Conservation (phyloP, 176 grass and related monocot species). For the Oropetium thomaeum region DNA sequence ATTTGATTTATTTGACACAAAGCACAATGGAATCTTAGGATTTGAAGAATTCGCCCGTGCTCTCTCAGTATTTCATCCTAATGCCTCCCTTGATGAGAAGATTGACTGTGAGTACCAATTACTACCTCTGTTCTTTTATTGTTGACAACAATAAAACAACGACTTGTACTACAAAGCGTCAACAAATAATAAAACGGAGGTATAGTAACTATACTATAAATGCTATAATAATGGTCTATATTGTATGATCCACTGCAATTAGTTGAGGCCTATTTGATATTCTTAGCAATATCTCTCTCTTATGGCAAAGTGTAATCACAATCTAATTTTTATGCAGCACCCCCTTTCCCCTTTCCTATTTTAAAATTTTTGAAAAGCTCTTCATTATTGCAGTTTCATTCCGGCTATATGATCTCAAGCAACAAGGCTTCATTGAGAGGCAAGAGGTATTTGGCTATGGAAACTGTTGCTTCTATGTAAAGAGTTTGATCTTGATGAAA, state of each 20-base stretch:
- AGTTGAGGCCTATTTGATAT: constrained; percentile 3
- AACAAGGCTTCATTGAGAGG: constrained; percentile 97
- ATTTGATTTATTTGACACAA: constrained; percentile 97
- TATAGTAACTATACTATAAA: constrained; percentile 20
- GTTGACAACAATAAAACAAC: too few species aligned
- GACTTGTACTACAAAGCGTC: too few species aligned
- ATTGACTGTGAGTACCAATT: constrained; percentile 75
- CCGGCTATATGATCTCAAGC: constrained; percentile 95
- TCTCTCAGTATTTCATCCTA: constrained; percentile 95
- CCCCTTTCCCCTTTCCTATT: not conserved
- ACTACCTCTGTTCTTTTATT: too few species aligned
- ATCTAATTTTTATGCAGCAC: constrained; percentile 1
- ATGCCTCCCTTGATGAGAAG: constrained; percentile 77
- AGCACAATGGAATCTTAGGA: constrained; percentile 92
- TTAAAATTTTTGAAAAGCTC: constrained; percentile 14
- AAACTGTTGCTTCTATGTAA: constrained; percentile 1
- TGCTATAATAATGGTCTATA: not conserved
- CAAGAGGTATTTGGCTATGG: constrained; percentile 65
- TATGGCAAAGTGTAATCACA: not conserved
- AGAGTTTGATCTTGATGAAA: not conserved
- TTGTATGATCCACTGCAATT: not conserved
- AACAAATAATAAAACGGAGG: too few species aligned
- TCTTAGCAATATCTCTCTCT: constrained; percentile 1
- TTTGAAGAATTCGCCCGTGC: constrained; percentile 97
- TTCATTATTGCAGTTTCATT: constrained; percentile 79